phyloP scores from a whole-genome alignment of 1,284 basidiomycete genomes.

The Rhodotorula sp. region DNA sequence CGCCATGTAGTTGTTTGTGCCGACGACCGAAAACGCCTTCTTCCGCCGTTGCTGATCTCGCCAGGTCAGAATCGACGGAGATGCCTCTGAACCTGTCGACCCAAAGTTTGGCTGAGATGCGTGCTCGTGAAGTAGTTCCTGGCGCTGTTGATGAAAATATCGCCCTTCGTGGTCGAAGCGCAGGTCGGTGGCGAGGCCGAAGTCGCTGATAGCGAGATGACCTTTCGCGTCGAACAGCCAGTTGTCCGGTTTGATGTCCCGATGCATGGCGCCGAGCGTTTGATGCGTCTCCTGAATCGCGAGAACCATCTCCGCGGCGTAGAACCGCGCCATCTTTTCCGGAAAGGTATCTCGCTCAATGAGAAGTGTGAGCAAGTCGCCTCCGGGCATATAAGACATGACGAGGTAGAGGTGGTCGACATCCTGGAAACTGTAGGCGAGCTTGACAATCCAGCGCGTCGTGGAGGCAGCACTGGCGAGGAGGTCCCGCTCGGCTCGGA shows the following conservation, averaged over 20 bases:
- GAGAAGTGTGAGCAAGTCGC: conserved; percentile 85
- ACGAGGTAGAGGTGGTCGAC: conserved; percentile 70
- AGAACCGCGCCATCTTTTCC: conserved; percentile 90
- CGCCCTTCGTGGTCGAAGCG: conserved; percentile 68
- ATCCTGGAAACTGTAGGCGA: conserved; percentile 87
- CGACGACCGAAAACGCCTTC: conserved; percentile 88
- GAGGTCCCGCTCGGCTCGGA: conserved; percentile 84
- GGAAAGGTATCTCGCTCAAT: conserved; percentile 92
- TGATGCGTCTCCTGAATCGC: conserved; percentile 90
- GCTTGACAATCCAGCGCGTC: conserved; percentile 87
- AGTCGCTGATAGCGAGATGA: conserved; percentile 92
- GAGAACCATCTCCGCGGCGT: conserved; percentile 97
- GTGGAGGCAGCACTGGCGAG: conserved; percentile 54
- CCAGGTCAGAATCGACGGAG: conserved; percentile 70
- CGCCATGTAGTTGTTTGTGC: conserved; percentile 24
- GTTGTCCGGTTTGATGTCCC: conserved; percentile 72
- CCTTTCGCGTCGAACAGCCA: conserved; percentile 90
- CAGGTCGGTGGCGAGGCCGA: conserved; percentile 79
- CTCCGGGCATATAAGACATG: conserved; percentile 43
- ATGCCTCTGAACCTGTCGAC: conserved; percentile 47
- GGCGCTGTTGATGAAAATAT: conserved; percentile 88
- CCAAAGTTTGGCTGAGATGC: conserved; percentile 47
- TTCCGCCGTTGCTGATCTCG: conserved; percentile 87
- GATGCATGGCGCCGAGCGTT: conserved; percentile 85
- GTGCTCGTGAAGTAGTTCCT: conserved; percentile 83